These are phyloP conservation scores for Neurospora intermedia DNA, from an alignment of 495 filamentous ascomycete genomes.

Conservation along the genomic window DNA sequence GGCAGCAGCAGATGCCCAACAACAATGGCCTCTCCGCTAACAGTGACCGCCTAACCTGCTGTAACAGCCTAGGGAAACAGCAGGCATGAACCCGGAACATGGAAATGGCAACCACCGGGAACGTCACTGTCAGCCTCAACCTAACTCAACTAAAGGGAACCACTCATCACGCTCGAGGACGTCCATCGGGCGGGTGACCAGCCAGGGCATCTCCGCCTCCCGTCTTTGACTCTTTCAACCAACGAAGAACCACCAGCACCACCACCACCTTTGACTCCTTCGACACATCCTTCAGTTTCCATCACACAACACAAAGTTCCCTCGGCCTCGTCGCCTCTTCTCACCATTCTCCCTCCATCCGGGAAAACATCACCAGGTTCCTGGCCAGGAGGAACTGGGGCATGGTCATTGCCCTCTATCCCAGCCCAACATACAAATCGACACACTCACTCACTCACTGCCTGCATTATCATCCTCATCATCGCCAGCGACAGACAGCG, in stretches of 20 bases:
- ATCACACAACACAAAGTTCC: background rate
- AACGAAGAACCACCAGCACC: background rate
- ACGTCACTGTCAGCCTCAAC: background rate
- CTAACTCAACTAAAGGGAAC: background rate
- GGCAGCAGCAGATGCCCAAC: background rate
- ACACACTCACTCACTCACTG: background rate
- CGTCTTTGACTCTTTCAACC: background rate
- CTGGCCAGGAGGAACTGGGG: background rate
- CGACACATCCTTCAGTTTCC: background rate
- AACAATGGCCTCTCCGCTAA: background rate
- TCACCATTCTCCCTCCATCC: background rate
- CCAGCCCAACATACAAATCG: background rate
- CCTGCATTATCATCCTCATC: background rate
- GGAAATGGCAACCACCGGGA: background rate
- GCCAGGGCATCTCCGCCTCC: too few species aligned
- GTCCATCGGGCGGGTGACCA: too few species aligned
- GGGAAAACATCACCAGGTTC: background rate
- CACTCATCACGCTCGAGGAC: too few species aligned
- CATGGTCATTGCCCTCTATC: background rate
- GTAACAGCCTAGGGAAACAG: background rate
- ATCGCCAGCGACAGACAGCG: background rate
- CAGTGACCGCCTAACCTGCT: background rate
- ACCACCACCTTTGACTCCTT: too few species aligned
- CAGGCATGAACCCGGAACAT: background rate
- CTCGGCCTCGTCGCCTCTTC: background rate